Evolutionary conservation across 805 yeast species (phyloP).

Genomic region (Debaryomyces hansenii): DNA sequence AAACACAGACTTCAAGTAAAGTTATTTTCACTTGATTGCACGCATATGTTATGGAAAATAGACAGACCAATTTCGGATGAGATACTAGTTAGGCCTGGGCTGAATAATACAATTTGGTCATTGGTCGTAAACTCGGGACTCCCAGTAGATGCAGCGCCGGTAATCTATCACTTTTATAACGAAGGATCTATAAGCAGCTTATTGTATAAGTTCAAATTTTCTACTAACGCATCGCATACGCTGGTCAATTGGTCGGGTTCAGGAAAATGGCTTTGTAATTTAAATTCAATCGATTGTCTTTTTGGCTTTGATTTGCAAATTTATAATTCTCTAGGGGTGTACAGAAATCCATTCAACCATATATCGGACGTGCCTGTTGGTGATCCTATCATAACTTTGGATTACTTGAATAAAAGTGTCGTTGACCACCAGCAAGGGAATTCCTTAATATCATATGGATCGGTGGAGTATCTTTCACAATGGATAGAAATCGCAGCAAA

Average conservation of each 20-base stretch:
- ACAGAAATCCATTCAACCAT: slow-evolving; percentile 6
- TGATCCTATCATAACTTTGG: slow-evolving; percentile 13
- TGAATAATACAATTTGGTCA: slow-evolving; percentile 28
- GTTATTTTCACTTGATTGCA: slow-evolving; percentile 38
- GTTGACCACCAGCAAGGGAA: slow-evolving; percentile 3
- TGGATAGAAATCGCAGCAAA: slow-evolving; percentile 4
- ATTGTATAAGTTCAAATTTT: slow-evolving; percentile 20
- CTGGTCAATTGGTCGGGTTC: slow-evolving; percentile 29
- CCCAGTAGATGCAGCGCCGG: slow-evolving; percentile 15
- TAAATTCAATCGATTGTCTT: slow-evolving; percentile 20
- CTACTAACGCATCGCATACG: slow-evolving; percentile 14
- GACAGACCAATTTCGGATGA: slow-evolving; percentile 28
- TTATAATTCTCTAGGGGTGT: slow-evolving; percentile 27
- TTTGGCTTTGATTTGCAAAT: slow-evolving; percentile 29
- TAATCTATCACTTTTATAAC: slow-evolving; percentile 31
- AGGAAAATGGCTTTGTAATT: slow-evolving; percentile 35
- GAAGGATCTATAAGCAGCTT: slow-evolving; percentile 31
- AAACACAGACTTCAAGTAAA: slow-evolving; percentile 24
- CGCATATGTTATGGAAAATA: slow-evolving; percentile 29
- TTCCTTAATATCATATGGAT: slow-evolving; percentile 5
- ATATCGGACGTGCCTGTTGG: slow-evolving; percentile 2
- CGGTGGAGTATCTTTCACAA: slow-evolving; percentile 7
- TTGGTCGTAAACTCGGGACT: slow-evolving; percentile 24
- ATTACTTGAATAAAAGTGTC: slow-evolving; percentile 16
- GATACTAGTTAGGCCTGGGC: slow-evolving; percentile 18